Conservation (phyloP, 345 rosid genomes). For the Toxicodendron radicans region DNA sequence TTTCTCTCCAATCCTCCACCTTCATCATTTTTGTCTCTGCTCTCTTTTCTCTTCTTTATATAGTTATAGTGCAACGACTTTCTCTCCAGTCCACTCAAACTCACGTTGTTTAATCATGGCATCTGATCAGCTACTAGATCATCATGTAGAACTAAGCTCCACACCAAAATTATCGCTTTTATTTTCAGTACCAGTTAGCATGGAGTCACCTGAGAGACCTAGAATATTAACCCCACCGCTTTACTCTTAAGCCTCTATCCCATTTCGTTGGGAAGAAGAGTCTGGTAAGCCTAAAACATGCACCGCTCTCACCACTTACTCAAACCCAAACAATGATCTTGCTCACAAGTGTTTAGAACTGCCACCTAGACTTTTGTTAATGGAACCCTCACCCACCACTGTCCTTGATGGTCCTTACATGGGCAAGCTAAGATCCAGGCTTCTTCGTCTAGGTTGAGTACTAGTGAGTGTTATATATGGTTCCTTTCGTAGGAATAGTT, state of each 20-base stretch:
- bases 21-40: conserved; percentile 14
- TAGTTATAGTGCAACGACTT: too few species aligned
- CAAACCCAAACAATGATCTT: conserved; percentile 23
- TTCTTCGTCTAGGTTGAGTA: conserved; percentile 37
- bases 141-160: conserved; percentile 22
- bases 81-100: too few species aligned
- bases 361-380: conserved; percentile 61
- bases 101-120: conserved; percentile 16
- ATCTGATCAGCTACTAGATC: conserved; percentile 22
- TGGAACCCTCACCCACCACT: conserved; percentile 53
- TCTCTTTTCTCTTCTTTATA: conserved; percentile 13
- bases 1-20: too few species aligned
- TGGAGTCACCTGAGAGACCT: conserved; percentile 57
- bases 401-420: conserved; percentile 44
- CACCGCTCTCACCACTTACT: conserved; percentile 20
- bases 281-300: conserved; percentile 81
- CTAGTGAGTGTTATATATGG: conserved; percentile 43
- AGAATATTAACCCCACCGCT: conserved; percentile 61
- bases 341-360: conserved; percentile 51
- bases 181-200: conserved; percentile 34
- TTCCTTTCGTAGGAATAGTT: conserved; percentile 31
- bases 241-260: conserved; percentile 63
- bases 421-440: conserved; percentile 35
- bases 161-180: conserved; percentile 42
- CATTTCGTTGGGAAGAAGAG: conserved; percentile 87